These are phyloP conservation scores for Vigna unguiculata DNA, from an alignment of 306 rosid species.

Conservation along the genomic window DNA sequence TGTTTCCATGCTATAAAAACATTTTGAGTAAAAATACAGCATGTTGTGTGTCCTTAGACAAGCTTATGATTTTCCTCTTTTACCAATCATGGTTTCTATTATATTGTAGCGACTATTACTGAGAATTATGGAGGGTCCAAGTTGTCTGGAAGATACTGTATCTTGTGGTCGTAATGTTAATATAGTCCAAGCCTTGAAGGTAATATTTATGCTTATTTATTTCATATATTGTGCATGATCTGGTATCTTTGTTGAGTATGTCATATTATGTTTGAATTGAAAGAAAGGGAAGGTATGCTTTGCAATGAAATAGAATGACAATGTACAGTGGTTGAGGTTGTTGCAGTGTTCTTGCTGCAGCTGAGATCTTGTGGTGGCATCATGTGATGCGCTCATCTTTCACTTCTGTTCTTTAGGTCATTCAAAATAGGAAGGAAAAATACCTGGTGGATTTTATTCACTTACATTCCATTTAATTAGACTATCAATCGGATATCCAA, in stretches of 20 bases:
- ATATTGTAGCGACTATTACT: conserved; percentile 74
- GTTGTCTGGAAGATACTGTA: conserved; percentile 36
- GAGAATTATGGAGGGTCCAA: conserved; percentile 53
- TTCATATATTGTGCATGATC: conserved; percentile 11
- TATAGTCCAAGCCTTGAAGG: conserved; percentile 65
- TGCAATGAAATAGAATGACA: neutral
- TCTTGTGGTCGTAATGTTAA: conserved; percentile 46
- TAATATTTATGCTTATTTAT: conserved; percentile 36
- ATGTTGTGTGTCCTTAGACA: conserved; percentile 8
- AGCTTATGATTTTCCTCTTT: conserved; percentile 32
- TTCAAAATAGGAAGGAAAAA: neutral
- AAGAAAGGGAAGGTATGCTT: neutral
- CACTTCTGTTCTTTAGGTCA: neutral
- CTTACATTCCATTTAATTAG: neutral
- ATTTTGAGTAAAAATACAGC: conserved; percentile 13
- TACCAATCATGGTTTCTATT: conserved; percentile 26
- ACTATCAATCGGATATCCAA: neutral
- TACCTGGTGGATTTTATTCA: neutral
- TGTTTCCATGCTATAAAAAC: conserved; percentile 9
- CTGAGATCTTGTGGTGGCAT: neutral
- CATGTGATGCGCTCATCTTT: neutral
- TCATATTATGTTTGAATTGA: neutral
- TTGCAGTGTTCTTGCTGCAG: neutral
- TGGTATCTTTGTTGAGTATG: neutral
- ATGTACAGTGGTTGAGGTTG: neutral